Conservation (phyloP, 805 yeast genomes). For the Suhomyces sp. region DNA sequence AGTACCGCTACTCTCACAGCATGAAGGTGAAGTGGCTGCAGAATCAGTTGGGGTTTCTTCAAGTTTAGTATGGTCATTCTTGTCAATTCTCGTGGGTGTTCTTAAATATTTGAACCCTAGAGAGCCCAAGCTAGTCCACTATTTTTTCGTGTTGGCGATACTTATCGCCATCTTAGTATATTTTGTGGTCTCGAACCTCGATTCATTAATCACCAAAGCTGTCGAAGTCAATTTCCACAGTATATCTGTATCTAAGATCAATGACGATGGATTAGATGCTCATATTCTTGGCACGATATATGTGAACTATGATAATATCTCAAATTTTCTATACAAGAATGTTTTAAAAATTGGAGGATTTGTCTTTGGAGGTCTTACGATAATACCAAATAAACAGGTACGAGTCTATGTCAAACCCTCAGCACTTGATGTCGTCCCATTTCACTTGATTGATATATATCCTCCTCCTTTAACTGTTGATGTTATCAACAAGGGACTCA, state of each 20-base stretch:
- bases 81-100: neutral
- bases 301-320: slow-evolving; percentile 28
- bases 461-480: slow-evolving; percentile 27
- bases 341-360: slow-evolving; percentile 21
- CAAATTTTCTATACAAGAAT: slow-evolving; percentile 20
- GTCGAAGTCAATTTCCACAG: slow-evolving; percentile 23
- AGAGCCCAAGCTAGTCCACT: slow-evolving; percentile 7
- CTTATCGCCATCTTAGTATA: slow-evolving; percentile 4
- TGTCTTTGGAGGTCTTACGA: slow-evolving; percentile 22
- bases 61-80: slow-evolving; percentile 1
- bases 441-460: slow-evolving; percentile 24
- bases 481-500: slow-evolving; percentile 17
- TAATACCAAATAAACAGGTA: slow-evolving; percentile 19
- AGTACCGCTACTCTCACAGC: slow-evolving; percentile 2
- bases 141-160: slow-evolving; percentile 6
- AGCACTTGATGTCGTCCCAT: slow-evolving; percentile 9
- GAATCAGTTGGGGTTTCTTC: slow-evolving; percentile 3
- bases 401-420: slow-evolving; percentile 18
- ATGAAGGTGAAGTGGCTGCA: neutral
- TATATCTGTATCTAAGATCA: slow-evolving; percentile 21
- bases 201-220: slow-evolving; percentile 18
- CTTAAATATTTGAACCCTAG: slow-evolving; percentile 7
- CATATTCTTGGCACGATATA: slow-evolving; percentile 26
- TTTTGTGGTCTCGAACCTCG: slow-evolving; percentile 10
- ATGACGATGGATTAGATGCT: slow-evolving; percentile 27